phyloP scores from a whole-genome alignment of 768 basidiomycete species.

The Mycena metata region DNA sequence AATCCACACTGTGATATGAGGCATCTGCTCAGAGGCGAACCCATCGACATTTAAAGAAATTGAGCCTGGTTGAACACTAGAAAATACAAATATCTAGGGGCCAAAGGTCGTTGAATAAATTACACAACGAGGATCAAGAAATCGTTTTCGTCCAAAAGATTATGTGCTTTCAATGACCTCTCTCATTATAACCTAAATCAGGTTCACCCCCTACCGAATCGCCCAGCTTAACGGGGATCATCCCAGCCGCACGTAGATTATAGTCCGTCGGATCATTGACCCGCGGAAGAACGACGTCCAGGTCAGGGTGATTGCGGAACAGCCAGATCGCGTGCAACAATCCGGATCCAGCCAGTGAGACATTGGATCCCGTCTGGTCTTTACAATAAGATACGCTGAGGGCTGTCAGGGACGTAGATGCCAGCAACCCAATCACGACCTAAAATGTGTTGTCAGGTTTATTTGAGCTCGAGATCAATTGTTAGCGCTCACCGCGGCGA shows the following conservation, averaged over 20 bases:
- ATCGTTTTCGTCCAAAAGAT: too few species aligned
- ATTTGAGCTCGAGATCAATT: constrained; percentile 4
- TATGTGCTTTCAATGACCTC: too few species aligned
- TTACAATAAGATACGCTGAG: constrained; percentile 3
- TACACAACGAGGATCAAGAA: too few species aligned
- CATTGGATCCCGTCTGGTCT: constrained; percentile 6
- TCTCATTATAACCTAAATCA: too few species aligned
- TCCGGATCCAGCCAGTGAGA: constrained; percentile 1
- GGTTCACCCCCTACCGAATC: too few species aligned
- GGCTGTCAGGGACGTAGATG: neutral
- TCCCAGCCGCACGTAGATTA: constrained; percentile 16
- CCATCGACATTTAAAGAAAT: too few species aligned
- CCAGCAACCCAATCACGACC: neutral
- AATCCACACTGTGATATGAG: too few species aligned
- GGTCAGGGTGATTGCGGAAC: constrained; percentile 18
- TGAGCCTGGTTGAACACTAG: too few species aligned
- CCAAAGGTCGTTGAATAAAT: too few species aligned
- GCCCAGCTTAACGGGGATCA: constrained; percentile 8
- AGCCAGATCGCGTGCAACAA: constrained; percentile 14
- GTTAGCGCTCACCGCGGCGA: constrained; percentile 7
- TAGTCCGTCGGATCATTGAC: constrained; percentile 11
- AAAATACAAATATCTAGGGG: too few species aligned
- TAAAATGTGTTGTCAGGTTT: neutral
- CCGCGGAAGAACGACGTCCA: constrained; percentile 1
- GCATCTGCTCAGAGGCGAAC: too few species aligned